A percentile compares a stretch with the other conserved stretches of the same genome.
Evolutionary conservation across 2,329 filamentous ascomycete genomes (phyloP).

Genomic region (Xylariaceae sp.): DNA sequence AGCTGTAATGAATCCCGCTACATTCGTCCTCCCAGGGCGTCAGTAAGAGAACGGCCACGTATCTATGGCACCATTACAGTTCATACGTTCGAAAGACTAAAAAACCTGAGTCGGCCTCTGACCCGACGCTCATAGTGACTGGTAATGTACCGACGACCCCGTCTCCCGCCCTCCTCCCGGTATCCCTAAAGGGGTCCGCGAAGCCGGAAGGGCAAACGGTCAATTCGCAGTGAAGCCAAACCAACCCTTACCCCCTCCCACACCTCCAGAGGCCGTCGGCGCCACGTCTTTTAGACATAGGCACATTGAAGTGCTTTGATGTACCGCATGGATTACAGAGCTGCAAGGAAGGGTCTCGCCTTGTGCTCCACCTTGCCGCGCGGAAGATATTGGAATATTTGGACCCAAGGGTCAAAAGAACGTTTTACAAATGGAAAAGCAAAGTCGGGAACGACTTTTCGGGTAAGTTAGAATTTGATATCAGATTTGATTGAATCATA

Average conservation of each 20-base stretch:
- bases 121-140: too few species aligned
- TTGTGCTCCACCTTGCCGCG: slow-evolving; percentile 74
- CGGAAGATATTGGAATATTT: slow-evolving; percentile 36
- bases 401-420: too few species aligned
- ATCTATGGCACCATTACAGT: too few species aligned
- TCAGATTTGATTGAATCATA: too few species aligned
- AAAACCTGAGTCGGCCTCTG: too few species aligned
- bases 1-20: too few species aligned
- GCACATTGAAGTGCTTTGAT: slow-evolving; percentile 35
- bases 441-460: too few species aligned
- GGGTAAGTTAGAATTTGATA: too few species aligned
- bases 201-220: slow-evolving; percentile 40
- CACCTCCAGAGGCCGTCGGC: slow-evolving; percentile 28
- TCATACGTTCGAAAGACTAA: too few species aligned
- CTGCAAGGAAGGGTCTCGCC: slow-evolving; percentile 69
- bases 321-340: slow-evolving; percentile 74
- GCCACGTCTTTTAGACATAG: slow-evolving; percentile 10
- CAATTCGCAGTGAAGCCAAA: slow-evolving; percentile 31
- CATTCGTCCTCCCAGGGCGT: too few species aligned
- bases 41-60: too few species aligned
- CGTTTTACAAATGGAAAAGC: too few species aligned
- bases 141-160: slow-evolving; percentile 38
- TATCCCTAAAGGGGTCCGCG: slow-evolving; percentile 11
- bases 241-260: slow-evolving; percentile 24
- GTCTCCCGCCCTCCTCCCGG: slow-evolving; percentile 29